Base-by-base conservation (phyloP, 495 filamentous ascomycete genomes). In the Articulospora tetracladia region DNA sequence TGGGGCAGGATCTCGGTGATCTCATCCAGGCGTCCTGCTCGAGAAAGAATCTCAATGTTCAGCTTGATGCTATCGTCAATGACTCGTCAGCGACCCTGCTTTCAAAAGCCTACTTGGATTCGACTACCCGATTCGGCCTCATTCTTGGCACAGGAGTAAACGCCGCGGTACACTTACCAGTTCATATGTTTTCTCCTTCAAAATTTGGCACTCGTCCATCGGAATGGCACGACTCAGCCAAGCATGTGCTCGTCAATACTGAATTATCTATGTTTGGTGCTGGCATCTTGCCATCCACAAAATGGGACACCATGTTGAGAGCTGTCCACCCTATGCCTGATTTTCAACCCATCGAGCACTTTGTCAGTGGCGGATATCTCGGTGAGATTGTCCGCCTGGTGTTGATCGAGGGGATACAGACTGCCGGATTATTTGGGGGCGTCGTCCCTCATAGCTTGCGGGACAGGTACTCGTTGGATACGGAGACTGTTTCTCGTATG, bases 271-370 rank as follows among this genome's bases (percentile, higher is more conserved):
- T 95, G 83, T 86, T 88, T 48, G 86, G 87, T 49, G 78, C 82
- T 8, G 89, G 83, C 49, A 85, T 89, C 22, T 76, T 88, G 3
- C 83, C 87, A 10, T 74, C 86, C 48, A 92, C 90, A 2, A 83
- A 81, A 63, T 93, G 89, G 89, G 91, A 95, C 63, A 62, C 73
- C 13, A 67, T 76, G 28, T 74, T 96, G 12, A 86, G 86, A 58
- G 73, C 69, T 1, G 79, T 74, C 0, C 88, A 90, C 67, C 79
- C 86, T 15, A 80, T 83, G 3, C 91, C 91, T 0, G 88, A 89
- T 0, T 96, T 94, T 63, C 91, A 94, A 64, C 91, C 91, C 0
- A 80, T 93, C 27, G 91, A 96, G 70, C 88, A 93, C 62, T 82
- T 93, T 73, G 86, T 90, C 6, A 85, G 87, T 61, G 91, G 91